A percentile compares a stretch with the other conserved stretches of the same genome.
These are phyloP conservation scores for Ophiostoma sp. DNA, from an alignment of 2,329 filamentous ascomycete genomes.

Conservation along the genomic window DNA sequence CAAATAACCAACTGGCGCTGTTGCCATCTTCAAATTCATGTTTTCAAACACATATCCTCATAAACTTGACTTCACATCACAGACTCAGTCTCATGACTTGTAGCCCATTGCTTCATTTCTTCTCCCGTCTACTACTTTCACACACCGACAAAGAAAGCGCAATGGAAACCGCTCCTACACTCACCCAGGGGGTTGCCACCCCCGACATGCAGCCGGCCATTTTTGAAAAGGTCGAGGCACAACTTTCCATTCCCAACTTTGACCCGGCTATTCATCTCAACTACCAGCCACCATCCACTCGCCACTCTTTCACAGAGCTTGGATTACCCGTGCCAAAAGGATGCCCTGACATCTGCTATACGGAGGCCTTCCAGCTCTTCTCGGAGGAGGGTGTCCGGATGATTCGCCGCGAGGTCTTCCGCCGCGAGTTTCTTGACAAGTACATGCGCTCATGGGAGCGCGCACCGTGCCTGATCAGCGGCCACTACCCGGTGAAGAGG, in stretches of 20 bases:
- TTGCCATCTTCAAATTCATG: background rate
- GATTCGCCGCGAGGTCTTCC: slow-evolving; percentile 25
- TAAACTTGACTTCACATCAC: background rate
- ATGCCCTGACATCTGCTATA: slow-evolving; percentile 22
- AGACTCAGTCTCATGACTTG: background rate
- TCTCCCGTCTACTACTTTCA: background rate
- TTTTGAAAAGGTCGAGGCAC: slow-evolving; percentile 9
- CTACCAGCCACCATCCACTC: slow-evolving; percentile 21
- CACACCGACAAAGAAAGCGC: background rate
- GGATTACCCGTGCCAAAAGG: slow-evolving; percentile 21
- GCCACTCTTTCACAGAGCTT: slow-evolving; percentile 23
- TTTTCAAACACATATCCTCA: background rate
- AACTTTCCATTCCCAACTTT: slow-evolving; percentile 16
- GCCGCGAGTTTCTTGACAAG: slow-evolving; percentile 25
- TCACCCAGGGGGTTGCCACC: slow-evolving; percentile 7
- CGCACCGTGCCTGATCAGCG: slow-evolving; percentile 25
- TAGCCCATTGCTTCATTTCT: background rate
- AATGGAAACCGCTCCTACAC: slow-evolving; percentile 12
- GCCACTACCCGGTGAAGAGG: slow-evolving; percentile 19
- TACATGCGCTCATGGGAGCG: slow-evolving; percentile 25
- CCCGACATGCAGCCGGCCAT: slow-evolving; percentile 11
- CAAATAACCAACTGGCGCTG: slow-evolving; percentile 13
- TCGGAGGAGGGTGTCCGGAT: slow-evolving; percentile 25
- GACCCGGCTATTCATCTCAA: slow-evolving; percentile 24
- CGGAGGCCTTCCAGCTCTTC: slow-evolving; percentile 24